Conservation (phyloP, 768 basidiomycete species). For the Boletus barrowsii region DNA sequence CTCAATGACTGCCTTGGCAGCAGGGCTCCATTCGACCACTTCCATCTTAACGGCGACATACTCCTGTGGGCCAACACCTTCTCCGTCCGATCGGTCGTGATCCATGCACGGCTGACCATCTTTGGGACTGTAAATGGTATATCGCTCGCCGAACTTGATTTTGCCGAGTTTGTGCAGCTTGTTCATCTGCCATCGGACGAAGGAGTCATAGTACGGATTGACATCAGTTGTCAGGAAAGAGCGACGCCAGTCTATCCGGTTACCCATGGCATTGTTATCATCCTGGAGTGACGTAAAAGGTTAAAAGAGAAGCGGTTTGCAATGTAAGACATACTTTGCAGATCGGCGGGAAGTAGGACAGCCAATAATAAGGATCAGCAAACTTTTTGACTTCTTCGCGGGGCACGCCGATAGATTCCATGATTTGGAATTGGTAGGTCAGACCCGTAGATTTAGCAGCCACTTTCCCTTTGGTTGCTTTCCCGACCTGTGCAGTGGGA, state of each 20-base stretch:
- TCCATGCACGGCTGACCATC: constrained; percentile 99
- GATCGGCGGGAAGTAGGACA: constrained; percentile 93
- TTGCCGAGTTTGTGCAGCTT: constrained; percentile 82
- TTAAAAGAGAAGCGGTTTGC: neutral
- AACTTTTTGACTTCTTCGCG: constrained; percentile 91
- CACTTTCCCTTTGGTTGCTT: constrained; percentile 95
- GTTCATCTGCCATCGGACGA: constrained; percentile 98
- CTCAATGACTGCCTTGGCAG: constrained; percentile 60
- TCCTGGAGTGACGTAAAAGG: constrained; percentile 27
- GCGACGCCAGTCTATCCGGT: constrained; percentile 96
- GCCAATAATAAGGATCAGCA: constrained; percentile 92
- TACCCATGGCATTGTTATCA: constrained; percentile 87
- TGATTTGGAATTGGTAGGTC: constrained; percentile 98
- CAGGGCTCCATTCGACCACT: constrained; percentile 78
- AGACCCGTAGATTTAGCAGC: constrained; percentile 90
- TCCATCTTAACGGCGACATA: constrained; percentile 95
- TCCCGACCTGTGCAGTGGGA: constrained; percentile 54
- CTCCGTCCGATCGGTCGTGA: constrained; percentile 94
- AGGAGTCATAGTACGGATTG: constrained; percentile 96
- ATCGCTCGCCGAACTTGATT: constrained; percentile 97
- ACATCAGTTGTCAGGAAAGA: constrained; percentile 91
- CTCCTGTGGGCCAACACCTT: constrained; percentile 92
- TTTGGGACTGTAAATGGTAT: constrained; percentile 98
- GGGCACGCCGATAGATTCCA: constrained; percentile 91
- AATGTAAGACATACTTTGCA: constrained; percentile 57